Conservation (phyloP, 2,329 filamentous ascomycete genomes). For the Nemania sp. region DNA sequence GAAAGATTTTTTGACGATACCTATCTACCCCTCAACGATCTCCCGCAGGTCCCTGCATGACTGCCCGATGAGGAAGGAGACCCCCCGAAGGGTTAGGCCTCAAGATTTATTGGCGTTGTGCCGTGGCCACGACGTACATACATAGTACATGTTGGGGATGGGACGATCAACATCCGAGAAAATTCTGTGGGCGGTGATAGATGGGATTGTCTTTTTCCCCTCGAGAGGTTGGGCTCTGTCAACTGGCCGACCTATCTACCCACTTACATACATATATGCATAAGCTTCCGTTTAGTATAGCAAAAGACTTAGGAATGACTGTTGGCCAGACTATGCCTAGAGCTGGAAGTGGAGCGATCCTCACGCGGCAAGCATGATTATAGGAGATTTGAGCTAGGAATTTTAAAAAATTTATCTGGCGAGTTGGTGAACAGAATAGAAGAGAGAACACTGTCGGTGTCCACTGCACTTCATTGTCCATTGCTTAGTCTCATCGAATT, state of each 20-base stretch:
- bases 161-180: background rate
- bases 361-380: background rate
- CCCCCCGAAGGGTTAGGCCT: background rate
- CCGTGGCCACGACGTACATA: background rate
- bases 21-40: slow-evolving; percentile 7
- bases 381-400: slow-evolving; percentile 4
- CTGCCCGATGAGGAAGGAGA: slow-evolving; percentile 30
- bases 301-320: background rate
- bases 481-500: background rate
- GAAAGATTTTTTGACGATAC: slow-evolving; percentile 12
- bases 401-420: background rate
- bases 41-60: slow-evolving; percentile 34
- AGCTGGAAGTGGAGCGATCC: slow-evolving; percentile 30
- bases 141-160: too few relatives aligned
- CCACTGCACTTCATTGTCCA: background rate
- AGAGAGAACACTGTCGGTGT: background rate
- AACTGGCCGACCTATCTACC: background rate
- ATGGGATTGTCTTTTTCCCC: background rate
- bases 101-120: background rate
- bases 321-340: slow-evolving; percentile 1
- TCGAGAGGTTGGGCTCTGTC: background rate
- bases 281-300: background rate
- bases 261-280: background rate
- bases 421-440: background rate
- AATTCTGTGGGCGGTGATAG: background rate